Conservation (phyloP, 352 stramenopile genomes). For the Phytophthora capsici region DNA sequence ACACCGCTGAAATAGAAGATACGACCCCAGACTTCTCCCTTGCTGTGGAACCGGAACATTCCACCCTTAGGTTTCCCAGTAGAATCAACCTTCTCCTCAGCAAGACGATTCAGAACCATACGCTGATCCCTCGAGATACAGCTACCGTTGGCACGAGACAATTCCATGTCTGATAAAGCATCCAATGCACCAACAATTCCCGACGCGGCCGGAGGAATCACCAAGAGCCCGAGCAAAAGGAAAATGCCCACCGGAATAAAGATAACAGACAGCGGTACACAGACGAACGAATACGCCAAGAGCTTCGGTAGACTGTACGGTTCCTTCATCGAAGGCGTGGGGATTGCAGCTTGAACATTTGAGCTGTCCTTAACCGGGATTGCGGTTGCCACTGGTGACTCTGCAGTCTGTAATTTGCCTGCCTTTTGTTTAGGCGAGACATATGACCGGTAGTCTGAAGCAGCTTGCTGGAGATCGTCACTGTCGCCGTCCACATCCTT, state of each 20-base stretch:
- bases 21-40: constrained; percentile 64
- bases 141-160: constrained; percentile 79
- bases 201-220: constrained; percentile 58
- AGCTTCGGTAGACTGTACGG: constrained; percentile 71
- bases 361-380: constrained; percentile 31
- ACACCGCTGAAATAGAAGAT: constrained; percentile 73
- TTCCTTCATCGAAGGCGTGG: constrained; percentile 23
- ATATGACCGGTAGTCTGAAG: constrained; percentile 56
- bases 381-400: constrained; percentile 30
- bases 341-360: constrained; percentile 15
- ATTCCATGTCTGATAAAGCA: constrained; percentile 74
- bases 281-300: constrained; percentile 63
- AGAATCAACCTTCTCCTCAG: constrained; percentile 41
- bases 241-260: constrained; percentile 66
- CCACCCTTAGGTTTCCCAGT: constrained; percentile 39
- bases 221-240: constrained; percentile 61
- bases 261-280: constrained; percentile 60
- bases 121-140: constrained; percentile 53
- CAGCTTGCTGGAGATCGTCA: constrained; percentile 37
- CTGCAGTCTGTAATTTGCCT: constrained; percentile 32
- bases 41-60: constrained; percentile 66
- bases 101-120: constrained; percentile 65
- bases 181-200: constrained; percentile 68
- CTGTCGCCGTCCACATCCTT: constrained; percentile 38
- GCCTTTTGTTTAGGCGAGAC: constrained; percentile 63